These are phyloP conservation scores for Breynia disticha DNA, from an alignment of 441 rosid species.

Conservation along the genomic window DNA sequence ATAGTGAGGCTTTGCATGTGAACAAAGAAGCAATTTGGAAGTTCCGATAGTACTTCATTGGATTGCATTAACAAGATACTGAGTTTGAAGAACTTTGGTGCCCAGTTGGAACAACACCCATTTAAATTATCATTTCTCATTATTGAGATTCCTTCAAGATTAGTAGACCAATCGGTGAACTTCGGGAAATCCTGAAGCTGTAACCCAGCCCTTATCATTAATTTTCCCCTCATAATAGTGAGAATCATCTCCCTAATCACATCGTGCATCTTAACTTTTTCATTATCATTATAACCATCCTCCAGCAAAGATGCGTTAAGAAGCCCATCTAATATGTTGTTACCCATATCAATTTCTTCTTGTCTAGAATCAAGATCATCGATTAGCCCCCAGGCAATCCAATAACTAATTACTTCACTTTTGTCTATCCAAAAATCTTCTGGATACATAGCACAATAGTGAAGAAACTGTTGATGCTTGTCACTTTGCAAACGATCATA, in stretches of 20 bases:
- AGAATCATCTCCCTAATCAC: conserved; percentile 15
- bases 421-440: neutral
- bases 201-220: conserved; percentile 11
- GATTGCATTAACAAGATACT: conserved; percentile 4
- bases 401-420: neutral
- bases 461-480: conserved; percentile 7
- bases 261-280: conserved; percentile 16
- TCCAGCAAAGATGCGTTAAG: conserved; percentile 8
- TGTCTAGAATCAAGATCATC: neutral
- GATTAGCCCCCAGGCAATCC: conserved; percentile 9
- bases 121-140: neutral
- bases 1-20: neutral
- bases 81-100: conserved; percentile 7
- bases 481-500: conserved; percentile 2
- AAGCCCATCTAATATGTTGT: conserved; percentile 1
- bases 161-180: conserved; percentile 11
- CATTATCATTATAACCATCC: neutral
- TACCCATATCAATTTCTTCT: conserved; percentile 2
- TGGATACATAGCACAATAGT: conserved; percentile 9
- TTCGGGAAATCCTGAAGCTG: conserved; percentile 3
- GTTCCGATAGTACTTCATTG: neutral
- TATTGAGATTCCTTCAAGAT: conserved; percentile 14
- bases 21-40: neutral
- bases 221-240: neutral
- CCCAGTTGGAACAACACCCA: neutral